phyloP scores from a whole-genome alignment of 345 rosid species.

The Eucalyptus albens region DNA sequence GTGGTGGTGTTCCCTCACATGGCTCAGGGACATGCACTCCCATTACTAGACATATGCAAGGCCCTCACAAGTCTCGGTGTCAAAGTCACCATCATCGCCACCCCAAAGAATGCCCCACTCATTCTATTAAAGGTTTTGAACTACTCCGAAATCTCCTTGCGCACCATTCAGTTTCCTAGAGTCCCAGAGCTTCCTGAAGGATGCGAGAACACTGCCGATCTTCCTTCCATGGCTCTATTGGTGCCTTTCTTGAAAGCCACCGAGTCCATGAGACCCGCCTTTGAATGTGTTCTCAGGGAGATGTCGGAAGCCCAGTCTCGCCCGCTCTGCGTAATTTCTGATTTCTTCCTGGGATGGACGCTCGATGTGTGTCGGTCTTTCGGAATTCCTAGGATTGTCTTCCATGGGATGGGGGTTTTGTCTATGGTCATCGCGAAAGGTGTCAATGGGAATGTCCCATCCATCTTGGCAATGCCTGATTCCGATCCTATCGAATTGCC shows the following conservation, averaged over 20 bases:
- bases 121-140: neutral
- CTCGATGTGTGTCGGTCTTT: neutral
- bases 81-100: slow-evolving; percentile 11
- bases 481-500: neutral
- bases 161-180: neutral
- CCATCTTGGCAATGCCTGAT: neutral
- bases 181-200: neutral
- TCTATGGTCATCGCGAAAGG: neutral
- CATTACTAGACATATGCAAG: slow-evolving; percentile 15
- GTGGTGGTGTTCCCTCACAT: slow-evolving; percentile 20
- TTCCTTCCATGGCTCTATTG: slow-evolving; percentile 3
- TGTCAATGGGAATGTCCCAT: neutral
- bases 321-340: slow-evolving; percentile 9
- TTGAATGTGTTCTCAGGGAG: slow-evolving; percentile 1
- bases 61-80: slow-evolving; percentile 3
- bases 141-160: neutral
- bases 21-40: slow-evolving; percentile 30
- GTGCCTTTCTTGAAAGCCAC: slow-evolving; percentile 5
- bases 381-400: slow-evolving; percentile 9
- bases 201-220: slow-evolving; percentile 4
- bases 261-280: slow-evolving; percentile 1
- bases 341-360: slow-evolving; percentile 11
- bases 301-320: neutral
- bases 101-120: slow-evolving; percentile 9
- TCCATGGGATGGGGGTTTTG: slow-evolving; percentile 6